These are phyloP conservation scores for Pharus latifolius DNA, from an alignment of 176 grass and related monocot genomes.

Conservation along the genomic window DNA sequence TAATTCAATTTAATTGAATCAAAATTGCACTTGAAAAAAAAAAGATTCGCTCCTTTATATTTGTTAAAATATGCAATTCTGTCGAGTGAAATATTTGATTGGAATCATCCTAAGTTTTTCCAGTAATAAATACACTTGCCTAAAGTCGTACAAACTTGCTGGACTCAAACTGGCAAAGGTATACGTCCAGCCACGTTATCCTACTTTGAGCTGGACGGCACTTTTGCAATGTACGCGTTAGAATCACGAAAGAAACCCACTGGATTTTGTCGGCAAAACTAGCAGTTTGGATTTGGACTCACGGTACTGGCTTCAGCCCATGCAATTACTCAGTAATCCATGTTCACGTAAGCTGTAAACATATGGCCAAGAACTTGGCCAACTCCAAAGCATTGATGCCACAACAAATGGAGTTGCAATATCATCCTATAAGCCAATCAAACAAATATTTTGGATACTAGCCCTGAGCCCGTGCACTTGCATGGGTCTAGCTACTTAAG, in stretches of 20 bases:
- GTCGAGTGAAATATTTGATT: too few relatives aligned
- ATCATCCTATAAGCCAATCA: neutral
- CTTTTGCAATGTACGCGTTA: neutral
- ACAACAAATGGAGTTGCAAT: neutral
- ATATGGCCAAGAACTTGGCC: neutral
- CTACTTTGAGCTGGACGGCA: slow-evolving; percentile 3
- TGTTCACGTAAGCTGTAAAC: neutral
- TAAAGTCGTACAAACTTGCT: neutral
- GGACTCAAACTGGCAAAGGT: neutral
- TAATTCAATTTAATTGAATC: too few relatives aligned
- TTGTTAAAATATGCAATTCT: too few relatives aligned
- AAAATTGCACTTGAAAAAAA: too few relatives aligned
- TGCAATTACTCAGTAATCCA: too few relatives aligned
- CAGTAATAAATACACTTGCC: neutral
- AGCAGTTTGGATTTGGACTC: neutral
- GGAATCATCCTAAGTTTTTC: neutral
- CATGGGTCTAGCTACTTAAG: too few relatives aligned
- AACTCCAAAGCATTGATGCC: neutral
- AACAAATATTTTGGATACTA: neutral
- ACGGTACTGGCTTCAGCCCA: neutral
- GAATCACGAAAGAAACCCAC: neutral
- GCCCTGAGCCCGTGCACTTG: too few relatives aligned
- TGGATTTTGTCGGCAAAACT: neutral
- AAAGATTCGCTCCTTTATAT: too few relatives aligned
- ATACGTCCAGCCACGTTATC: neutral